phyloP scores from a whole-genome alignment of 2,329 filamentous ascomycete species.

The Cladophialophora chaetospira region DNA sequence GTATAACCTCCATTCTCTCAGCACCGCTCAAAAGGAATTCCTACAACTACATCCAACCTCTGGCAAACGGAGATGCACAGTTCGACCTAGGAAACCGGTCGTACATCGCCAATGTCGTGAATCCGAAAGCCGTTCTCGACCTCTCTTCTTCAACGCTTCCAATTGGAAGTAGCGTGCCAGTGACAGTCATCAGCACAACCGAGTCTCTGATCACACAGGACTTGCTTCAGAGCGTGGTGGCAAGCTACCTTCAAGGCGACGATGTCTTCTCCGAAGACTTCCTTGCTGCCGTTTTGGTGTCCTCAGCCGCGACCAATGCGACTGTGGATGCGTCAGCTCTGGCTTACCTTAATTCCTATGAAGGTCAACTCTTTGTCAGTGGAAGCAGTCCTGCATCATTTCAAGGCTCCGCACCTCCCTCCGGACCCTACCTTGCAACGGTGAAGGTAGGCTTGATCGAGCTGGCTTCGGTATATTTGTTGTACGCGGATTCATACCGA shows the following conservation, averaged over 20 bases:
- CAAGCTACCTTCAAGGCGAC: constrained; percentile 9
- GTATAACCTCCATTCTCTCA: background rate
- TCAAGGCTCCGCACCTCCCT: background rate
- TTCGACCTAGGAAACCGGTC: constrained; percentile 6
- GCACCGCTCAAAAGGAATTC: background rate
- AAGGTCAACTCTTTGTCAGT: background rate
- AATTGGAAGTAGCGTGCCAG: background rate
- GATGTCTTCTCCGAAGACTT: constrained; percentile 18
- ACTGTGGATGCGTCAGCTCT: background rate
- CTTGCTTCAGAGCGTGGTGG: constrained; percentile 2
- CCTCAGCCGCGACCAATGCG: background rate
- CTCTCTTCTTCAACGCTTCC: background rate
- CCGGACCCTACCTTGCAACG: constrained; percentile 14
- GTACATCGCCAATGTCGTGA: constrained; percentile 1
- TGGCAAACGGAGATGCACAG: constrained; percentile 1
- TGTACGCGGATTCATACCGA: constrained; percentile 16
- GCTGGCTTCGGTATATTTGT: constrained; percentile 3
- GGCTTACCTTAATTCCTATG: background rate
- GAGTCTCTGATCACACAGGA: constrained; percentile 1
- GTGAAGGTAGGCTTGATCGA: background rate
- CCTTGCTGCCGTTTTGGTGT: constrained; percentile 1
- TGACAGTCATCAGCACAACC: constrained; percentile 13
- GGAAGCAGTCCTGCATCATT: background rate
- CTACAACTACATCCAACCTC: constrained; percentile 1
- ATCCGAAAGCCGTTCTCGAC: constrained; percentile 1